Base-by-base conservation (phyloP, 805 yeast species). In the Allodekkera sacchari region DNA sequence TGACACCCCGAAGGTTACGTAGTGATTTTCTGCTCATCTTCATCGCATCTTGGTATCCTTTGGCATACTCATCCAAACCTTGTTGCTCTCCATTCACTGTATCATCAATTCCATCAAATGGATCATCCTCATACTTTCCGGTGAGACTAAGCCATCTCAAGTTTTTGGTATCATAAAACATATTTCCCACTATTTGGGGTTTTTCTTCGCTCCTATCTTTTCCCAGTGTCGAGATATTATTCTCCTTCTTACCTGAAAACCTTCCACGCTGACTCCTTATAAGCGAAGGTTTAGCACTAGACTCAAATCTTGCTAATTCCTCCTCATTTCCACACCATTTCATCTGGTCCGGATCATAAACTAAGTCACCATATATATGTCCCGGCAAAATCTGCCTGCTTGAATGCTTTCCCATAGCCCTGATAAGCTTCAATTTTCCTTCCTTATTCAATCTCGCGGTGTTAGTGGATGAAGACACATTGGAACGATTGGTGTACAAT, bases 321-420 rank as follows among this genome's bases (percentile, higher is more conserved):
- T 62, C 65, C 24, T 77, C 80, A 43, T 77, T 77, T 4, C 83
- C 83, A 43, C 71, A 77, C 85, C 84, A 78, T 27, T 59, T 57
- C 41, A 61, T 60, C 29, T 63, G 57, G 11, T 52, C 52, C 1
- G 77, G 66, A 41, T 78, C 75, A 44, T 62, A 78, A 28, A 57
- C 60, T 77, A 78, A 74, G 23, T 59, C 58, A 4, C 62, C 61
- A 28, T 48, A 52, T 15, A 51, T 33, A 31, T 53, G 58, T 3
- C 52, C 58, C 4, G 52, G 48, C 25, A 50, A 35, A 6, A 45
- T 47, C 31, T 52, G 50, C 27, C 43, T 44, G 3, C 48, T 34
- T 25, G 41, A 42, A 15, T 40, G 44, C 20, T 41, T 48, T 4
- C 53, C 54, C 36, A 55, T 35, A 0, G 55, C 45, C 18, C 51